Conservation (phyloP, 2,329 filamentous ascomycete species). For the Geosmithia morbida region DNA sequence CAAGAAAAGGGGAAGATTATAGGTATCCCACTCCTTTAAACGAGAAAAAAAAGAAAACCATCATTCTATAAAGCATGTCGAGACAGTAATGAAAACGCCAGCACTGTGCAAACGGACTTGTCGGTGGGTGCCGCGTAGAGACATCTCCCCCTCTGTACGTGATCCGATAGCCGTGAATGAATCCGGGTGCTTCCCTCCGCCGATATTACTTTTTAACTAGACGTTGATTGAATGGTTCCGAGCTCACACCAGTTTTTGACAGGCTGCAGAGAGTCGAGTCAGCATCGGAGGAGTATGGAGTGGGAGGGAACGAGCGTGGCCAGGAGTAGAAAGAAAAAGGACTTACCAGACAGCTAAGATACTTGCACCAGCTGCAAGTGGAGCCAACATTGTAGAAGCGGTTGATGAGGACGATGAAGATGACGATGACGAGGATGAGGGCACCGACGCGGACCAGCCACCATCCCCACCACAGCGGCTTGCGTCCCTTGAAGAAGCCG, state of each 20-base stretch:
- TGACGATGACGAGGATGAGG: slow-evolving; percentile 66
- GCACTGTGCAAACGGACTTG: too few relatives aligned
- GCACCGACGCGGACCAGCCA: slow-evolving; percentile 74
- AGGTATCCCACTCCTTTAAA: too few relatives aligned
- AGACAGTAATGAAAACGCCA: too few relatives aligned
- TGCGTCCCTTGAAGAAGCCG: slow-evolving; percentile 83
- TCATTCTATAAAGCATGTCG: too few relatives aligned
- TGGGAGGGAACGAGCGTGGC: neutral
- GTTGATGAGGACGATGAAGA: slow-evolving; percentile 74
- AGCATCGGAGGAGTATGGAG: neutral
- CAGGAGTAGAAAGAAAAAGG: neutral
- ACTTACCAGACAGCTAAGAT: slow-evolving; percentile 83
- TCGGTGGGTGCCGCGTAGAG: too few relatives aligned
- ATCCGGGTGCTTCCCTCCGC: too few relatives aligned
- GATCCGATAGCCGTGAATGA: too few relatives aligned
- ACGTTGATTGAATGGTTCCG: slow-evolving; percentile 12
- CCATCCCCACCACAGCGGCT: slow-evolving; percentile 95
- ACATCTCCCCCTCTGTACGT: too few relatives aligned
- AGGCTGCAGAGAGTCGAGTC: slow-evolving; percentile 26
- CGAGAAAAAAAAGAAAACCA: too few relatives aligned
- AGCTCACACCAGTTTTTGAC: slow-evolving; percentile 55
- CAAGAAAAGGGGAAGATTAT: too few relatives aligned
- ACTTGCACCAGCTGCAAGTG: slow-evolving; percentile 86
- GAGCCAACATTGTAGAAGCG: slow-evolving; percentile 78
- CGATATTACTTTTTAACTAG: neutral